Evolutionary conservation across 2,329 filamentous ascomycete species (phyloP).

Genomic region (Calonectria naviculata): DNA sequence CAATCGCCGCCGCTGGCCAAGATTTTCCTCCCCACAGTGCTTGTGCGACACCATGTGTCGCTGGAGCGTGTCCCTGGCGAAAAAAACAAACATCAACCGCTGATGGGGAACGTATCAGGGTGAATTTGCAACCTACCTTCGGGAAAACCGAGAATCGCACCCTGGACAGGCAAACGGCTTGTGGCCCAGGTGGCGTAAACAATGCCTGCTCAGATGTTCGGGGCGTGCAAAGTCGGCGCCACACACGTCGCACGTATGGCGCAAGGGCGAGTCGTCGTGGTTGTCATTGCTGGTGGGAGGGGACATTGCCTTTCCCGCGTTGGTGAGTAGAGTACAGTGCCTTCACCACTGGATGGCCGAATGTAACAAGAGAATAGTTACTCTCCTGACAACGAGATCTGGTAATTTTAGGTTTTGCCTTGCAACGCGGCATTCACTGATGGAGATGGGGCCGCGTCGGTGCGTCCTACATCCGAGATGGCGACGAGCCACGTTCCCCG

Average conservation of each 20-base stretch:
- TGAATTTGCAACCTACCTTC: not conserved
- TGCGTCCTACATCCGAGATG: not conserved
- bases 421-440: not conserved
- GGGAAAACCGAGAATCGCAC: conserved; percentile 1
- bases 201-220: not conserved
- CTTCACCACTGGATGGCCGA: not conserved
- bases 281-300: too few species aligned
- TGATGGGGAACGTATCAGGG: not conserved
- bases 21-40: not conserved
- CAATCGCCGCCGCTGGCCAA: not conserved
- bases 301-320: not conserved
- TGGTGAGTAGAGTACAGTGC: not conserved
- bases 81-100: not conserved
- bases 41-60: not conserved
- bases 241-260: not conserved
- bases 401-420: not conserved
- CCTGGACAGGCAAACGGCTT: not conserved
- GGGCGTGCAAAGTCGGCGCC: not conserved
- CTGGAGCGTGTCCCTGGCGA: not conserved
- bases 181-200: not conserved
- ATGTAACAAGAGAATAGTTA: not conserved
- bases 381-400: too few species aligned
- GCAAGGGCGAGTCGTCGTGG: not conserved
- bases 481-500: not conserved
- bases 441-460: not conserved